Evolutionary conservation across 495 filamentous ascomycete genomes (phyloP), one percentile per base, ranked within the genome.

Genomic region (Glutinoglossum americanum): DNA sequence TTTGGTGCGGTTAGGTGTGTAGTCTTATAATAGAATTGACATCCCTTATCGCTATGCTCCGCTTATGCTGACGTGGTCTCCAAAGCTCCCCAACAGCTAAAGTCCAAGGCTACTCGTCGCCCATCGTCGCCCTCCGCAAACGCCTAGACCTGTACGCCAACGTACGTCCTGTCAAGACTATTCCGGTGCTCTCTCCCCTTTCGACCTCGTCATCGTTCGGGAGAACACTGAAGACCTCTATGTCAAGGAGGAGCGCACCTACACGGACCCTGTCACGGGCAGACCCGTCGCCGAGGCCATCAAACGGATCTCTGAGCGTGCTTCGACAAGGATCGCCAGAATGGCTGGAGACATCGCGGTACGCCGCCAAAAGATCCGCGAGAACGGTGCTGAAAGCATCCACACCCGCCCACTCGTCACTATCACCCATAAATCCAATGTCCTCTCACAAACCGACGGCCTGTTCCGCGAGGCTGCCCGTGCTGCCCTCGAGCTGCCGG

Each of bases 191-290:
- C 75, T 74, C 56, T 72, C 70, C 23, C 80, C 84, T 56, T 88
- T 97, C 66, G 92, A 98, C 73, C 80, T 98, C 64, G 92, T 98
- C 66, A 98, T 96, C 62, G 92, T 97, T 56, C 84, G 92, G 59
- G 92, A 98, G 71, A 98, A 98, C 73, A 98, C 92, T 56, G 92
- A 98, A 73, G 92, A 97, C 65, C 75, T 98, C 27, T 98, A 98
- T 76, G 93, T 98, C 60, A 98, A 98, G 74, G 88, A 97, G 70
- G 92, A 98, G 73, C 75, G 72, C 64, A 96, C 88, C 26, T 78
- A 76, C 67, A 78, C 85, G 23, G 79, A 75, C 48, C 75, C 80
- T 57, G 73, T 83, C 48, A 71, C 74, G 27, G 83, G 87, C 67
- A 87, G 86, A 73, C 49, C 25, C 11, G 82, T 96, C 57, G 93